Conservation (phyloP, 73 alveolate species). For the Blepharisma japonicum region DNA sequence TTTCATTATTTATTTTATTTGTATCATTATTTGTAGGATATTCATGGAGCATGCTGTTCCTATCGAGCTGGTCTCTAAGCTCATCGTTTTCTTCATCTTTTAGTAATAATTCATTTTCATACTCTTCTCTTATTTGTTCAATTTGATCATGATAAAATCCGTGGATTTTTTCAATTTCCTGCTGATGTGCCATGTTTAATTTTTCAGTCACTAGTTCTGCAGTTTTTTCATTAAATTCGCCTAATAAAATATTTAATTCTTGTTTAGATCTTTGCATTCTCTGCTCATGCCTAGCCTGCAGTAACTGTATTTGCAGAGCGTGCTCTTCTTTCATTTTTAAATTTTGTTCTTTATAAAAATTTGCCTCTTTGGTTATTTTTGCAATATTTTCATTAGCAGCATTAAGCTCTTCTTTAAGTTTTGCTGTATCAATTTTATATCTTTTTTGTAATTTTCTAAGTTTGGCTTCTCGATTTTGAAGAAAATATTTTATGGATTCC, state of each 20-base stretch:
- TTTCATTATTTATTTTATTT: too few species aligned
- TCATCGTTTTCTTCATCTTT: not conserved
- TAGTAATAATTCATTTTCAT: not conserved
- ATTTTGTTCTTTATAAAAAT: not conserved
- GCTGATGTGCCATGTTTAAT: not conserved
- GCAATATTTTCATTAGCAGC: not conserved
- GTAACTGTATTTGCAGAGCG: not conserved
- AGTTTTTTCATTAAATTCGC: conserved; percentile 2
- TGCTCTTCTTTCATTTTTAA: conserved; percentile 20
- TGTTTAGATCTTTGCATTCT: not conserved
- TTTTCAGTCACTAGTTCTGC: not conserved
- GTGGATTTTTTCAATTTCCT: conserved; percentile 9
- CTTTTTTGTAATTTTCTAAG: conserved; percentile 11
- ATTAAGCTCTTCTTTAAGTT: conserved; percentile 1
- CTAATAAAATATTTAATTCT: not conserved
- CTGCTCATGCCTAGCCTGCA: conserved; percentile 26
- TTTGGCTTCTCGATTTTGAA: not conserved
- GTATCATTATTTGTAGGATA: too few species aligned
- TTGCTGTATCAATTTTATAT: not conserved
- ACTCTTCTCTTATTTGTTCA: not conserved
- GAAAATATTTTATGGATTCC: conserved; percentile 10
- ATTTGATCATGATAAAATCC: not conserved
- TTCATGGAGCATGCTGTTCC: too few species aligned
- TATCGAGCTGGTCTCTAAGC: too few species aligned
- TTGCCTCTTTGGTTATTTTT: not conserved